Base-by-base conservation (phyloP, 2,329 filamentous ascomycete genomes). In the Monosporascus sp. region DNA sequence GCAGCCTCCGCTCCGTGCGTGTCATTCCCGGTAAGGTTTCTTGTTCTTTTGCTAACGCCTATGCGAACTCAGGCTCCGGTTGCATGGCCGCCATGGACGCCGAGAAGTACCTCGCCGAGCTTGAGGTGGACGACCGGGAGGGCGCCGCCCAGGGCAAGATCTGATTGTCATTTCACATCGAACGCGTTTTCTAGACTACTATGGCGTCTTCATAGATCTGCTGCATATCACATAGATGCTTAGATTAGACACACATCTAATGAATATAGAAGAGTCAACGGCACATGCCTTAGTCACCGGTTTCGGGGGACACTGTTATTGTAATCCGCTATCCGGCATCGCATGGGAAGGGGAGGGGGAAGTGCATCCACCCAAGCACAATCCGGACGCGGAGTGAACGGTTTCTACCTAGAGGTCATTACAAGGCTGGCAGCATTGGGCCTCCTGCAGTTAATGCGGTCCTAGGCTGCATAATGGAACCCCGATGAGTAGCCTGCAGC, bases 81-180 rank as follows among this genome's bases (percentile, higher is more conserved):
- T 99, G 94, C 73, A 87, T 97, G 77, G 94, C 94, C 51, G 94
- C 93, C 11, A 83, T 99, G 52, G 94, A 99, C 69, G 93, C 93
- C 9, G 94, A 99, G 76, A 96, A 96, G 73, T 97, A 83, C 78
- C 78, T 99, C 52, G 80, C 89, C 6, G 93, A 97, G 66, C 74
- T 81, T 48, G 90, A 93, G 64, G 80, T 80, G 48, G 75, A 71
- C 48, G 69, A 66, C 40, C 66, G 69, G 20, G 67, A 70, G 55
- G 69, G 69, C n/a, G 61, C 64, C 14, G 64, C 62, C 26, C 56
- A 66, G 54, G 66, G 62, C 55, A 68, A 65, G 58, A 55, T 65
- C 24, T 68, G 62, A 56, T 34, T 11, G 11, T 52, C 47, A 60
- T 43, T 49, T 20, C 52, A 56, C 46, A 38, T 48, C 38, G 51